Evolutionary conservation across 257 asterid species (phyloP).

Genomic region (Perilla frutescens): DNA sequence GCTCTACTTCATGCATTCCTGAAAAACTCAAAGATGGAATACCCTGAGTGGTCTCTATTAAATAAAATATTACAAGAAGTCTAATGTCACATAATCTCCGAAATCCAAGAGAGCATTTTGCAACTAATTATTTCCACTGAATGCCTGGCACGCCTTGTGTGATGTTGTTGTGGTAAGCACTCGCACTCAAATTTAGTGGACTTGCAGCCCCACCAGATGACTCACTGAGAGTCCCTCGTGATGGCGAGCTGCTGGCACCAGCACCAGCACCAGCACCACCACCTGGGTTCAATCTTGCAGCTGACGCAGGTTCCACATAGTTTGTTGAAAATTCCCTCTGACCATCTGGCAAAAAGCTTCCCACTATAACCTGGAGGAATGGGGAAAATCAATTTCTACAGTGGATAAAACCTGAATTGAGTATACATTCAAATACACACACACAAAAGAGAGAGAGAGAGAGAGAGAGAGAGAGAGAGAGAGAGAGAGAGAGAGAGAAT

Average conservation of each 20-base stretch:
- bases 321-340: conserved; percentile 37
- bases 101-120: not conserved
- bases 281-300: conserved; percentile 39
- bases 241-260: conserved; percentile 56
- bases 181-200: conserved; percentile 46
- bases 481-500: not conserved
- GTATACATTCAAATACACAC: too few relatives aligned
- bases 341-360: conserved; percentile 48
- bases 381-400: not conserved
- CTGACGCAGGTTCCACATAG: conserved; percentile 36
- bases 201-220: conserved; percentile 58
- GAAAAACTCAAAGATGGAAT: conserved; percentile 15
- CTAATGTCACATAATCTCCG: conserved; percentile 26
- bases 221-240: conserved; percentile 52
- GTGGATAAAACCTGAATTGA: not conserved
- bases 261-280: conserved; percentile 45
- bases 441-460: not conserved
- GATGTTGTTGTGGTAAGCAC: conserved; percentile 36
- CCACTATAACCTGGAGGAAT: conserved; percentile 51
- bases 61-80: conserved; percentile 32
- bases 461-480: not conserved
- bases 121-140: conserved; percentile 45
- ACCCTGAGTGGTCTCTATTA: conserved; percentile 21
- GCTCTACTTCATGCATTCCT: conserved; percentile 24
- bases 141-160: conserved; percentile 40